phyloP scores from a whole-genome alignment of 768 basidiomycete genomes.

The Symmetrospora coprosmae region DNA sequence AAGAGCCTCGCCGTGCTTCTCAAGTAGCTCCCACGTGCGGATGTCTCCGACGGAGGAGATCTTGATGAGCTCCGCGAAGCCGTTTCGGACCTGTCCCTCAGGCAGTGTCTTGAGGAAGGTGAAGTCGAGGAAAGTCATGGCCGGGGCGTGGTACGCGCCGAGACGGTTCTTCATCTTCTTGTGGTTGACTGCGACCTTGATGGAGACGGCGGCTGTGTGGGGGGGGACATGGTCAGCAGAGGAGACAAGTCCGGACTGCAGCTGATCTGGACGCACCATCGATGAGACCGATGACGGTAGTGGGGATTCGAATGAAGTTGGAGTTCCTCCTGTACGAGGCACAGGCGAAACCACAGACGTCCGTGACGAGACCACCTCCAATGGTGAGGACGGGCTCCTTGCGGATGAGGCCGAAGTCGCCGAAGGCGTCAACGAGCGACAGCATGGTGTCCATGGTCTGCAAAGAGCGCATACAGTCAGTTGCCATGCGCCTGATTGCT shows the following conservation, averaged over 20 bases:
- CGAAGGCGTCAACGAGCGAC: slow-evolving; percentile 38
- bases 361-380: slow-evolving; percentile 38
- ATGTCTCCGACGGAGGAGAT: slow-evolving; percentile 38
- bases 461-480: neutral
- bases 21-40: slow-evolving; percentile 36
- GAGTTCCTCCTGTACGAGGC: slow-evolving; percentile 36
- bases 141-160: slow-evolving; percentile 38
- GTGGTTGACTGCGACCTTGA: slow-evolving; percentile 39
- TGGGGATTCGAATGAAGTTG: slow-evolving; percentile 38
- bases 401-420: slow-evolving; percentile 38
- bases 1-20: slow-evolving; percentile 37
- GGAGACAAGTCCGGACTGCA: no score
- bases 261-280: no score
- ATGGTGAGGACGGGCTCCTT: slow-evolving; percentile 38
- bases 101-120: slow-evolving; percentile 37
- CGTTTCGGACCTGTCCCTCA: slow-evolving; percentile 38
- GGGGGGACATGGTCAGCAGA: no score
- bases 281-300: slow-evolving; percentile 39
- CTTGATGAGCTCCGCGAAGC: slow-evolving; percentile 39
- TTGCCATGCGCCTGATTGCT: no score
- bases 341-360: slow-evolving; percentile 37
- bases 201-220: slow-evolving; percentile 37
- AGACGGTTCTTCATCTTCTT: slow-evolving; percentile 39
- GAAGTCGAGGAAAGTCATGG: slow-evolving; percentile 39
- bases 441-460: slow-evolving; percentile 39